Conservation (phyloP, 768 basidiomycete genomes). For the Calocybe gangraenosa region DNA sequence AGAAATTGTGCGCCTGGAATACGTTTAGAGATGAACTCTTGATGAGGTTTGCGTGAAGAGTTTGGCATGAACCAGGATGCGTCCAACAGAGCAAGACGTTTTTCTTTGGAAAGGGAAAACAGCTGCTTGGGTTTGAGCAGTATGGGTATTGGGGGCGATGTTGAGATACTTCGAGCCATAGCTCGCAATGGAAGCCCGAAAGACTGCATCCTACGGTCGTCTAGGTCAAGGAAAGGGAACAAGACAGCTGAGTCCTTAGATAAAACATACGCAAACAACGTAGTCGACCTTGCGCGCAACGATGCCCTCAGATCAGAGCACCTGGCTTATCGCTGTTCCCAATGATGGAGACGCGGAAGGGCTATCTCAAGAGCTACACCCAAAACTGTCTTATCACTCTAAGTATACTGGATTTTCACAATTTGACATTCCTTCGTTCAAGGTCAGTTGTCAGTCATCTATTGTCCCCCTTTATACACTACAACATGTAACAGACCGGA, state of each 20-base stretch:
- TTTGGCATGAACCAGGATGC: slow-evolving; percentile 95
- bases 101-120: slow-evolving; percentile 28
- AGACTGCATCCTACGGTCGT: neutral
- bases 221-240: too few species aligned
- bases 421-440: slow-evolving; percentile 81
- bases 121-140: slow-evolving; percentile 50
- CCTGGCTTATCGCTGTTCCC: slow-evolving; percentile 89
- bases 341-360: slow-evolving; percentile 83
- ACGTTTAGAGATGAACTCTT: slow-evolving; percentile 64
- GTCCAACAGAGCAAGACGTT: slow-evolving; percentile 55
- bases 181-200: slow-evolving; percentile 5
- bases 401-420: slow-evolving; percentile 57
- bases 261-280: slow-evolving; percentile 19
- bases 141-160: slow-evolving; percentile 39
- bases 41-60: slow-evolving; percentile 60
- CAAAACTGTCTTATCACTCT: slow-evolving; percentile 58
- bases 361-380: slow-evolving; percentile 56
- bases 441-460: slow-evolving; percentile 47
- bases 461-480: slow-evolving; percentile 6
- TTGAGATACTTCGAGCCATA: slow-evolving; percentile 28
- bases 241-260: too few species aligned
- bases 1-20: slow-evolving; percentile 73
- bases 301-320: slow-evolving; percentile 96
- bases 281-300: slow-evolving; percentile 14
- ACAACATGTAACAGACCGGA: slow-evolving; percentile 61